Percentiles rank a stretch among this genome's conserved stretches.
Conservation (phyloP, 306 rosid species). For the Fragaria iinumae region DNA sequence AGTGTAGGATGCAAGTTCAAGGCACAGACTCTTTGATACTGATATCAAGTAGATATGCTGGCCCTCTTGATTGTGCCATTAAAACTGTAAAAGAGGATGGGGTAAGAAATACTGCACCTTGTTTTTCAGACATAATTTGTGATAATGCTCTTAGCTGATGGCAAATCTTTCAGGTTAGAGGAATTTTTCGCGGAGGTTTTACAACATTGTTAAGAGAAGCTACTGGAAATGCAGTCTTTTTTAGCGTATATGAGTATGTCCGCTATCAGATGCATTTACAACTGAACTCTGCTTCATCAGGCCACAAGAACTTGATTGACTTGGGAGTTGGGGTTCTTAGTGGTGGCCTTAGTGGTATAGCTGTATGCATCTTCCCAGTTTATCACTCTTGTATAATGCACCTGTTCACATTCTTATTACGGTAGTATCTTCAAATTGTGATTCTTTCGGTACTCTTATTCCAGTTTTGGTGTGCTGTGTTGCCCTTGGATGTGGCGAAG, state of each 20-base stretch:
- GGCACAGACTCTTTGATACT: constrained; percentile 80
- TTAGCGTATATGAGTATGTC: constrained; percentile 65
- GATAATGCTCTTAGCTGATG: constrained; percentile 39
- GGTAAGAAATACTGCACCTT: constrained; percentile 51
- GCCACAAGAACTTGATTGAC: constrained; percentile 53
- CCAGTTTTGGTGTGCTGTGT: constrained; percentile 88
- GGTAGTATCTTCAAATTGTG: constrained; percentile 6
- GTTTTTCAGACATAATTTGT: constrained; percentile 19
- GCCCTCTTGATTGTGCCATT: constrained; percentile 74
- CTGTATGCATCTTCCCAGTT: constrained; percentile 50
- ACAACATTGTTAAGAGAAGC: constrained; percentile 77
- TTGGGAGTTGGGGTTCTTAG: constrained; percentile 79
- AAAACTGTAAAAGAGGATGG: constrained; percentile 70
- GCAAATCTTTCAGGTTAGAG: constrained; percentile 70
- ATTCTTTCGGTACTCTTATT: constrained; percentile 17
- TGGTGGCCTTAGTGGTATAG: constrained; percentile 83
- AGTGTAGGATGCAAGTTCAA: constrained; percentile 99
- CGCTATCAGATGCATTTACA: constrained; percentile 75
- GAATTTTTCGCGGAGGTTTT: constrained; percentile 72
- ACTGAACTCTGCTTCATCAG: constrained; percentile 48
- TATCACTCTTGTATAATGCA: constrained; percentile 13
- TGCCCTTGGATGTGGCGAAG: constrained; percentile 94
- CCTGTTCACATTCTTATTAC: constrained; percentile 5
- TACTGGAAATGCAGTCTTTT: constrained; percentile 67
- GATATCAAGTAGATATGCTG: constrained; percentile 58